phyloP scores from a whole-genome alignment of 495 filamentous ascomycete genomes.

The Tuber calosporum region DNA sequence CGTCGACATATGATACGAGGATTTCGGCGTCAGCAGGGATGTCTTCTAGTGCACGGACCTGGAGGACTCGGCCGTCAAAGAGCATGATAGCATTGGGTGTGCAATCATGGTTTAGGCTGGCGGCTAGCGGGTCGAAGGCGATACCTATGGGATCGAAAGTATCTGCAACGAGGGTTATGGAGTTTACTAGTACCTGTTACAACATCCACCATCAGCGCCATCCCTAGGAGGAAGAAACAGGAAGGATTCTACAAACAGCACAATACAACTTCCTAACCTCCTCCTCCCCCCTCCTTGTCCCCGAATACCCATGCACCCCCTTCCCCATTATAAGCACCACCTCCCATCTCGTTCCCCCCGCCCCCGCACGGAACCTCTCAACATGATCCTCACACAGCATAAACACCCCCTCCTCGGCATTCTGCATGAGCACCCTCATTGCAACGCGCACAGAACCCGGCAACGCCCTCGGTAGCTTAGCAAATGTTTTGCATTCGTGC shows the following conservation, averaged over 20 bases:
- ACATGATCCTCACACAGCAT: constrained; percentile 48
- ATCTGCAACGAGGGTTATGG: constrained; percentile 55
- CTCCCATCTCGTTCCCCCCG: constrained; percentile 44
- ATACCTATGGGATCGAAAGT: constrained; percentile 57
- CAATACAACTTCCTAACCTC: constrained; percentile 45
- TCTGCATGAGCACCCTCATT: constrained; percentile 50
- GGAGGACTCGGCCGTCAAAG: constrained; percentile 50
- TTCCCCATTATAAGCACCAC: constrained; percentile 51
- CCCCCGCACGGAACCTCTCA: constrained; percentile 43
- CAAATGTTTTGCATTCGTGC: constrained; percentile 53
- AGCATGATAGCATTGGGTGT: constrained; percentile 59
- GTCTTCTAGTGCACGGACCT: constrained; percentile 44
- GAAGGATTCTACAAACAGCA: constrained; percentile 42
- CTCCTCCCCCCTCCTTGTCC: constrained; percentile 45
- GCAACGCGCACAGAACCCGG: constrained; percentile 54
- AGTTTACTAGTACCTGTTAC: constrained; percentile 50
- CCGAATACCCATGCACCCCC: constrained; percentile 50
- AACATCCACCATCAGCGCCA: constrained; percentile 19
- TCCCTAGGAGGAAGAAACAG: constrained; percentile 3
- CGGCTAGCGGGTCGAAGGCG: constrained; percentile 53
- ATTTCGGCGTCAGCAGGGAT: constrained; percentile 54
- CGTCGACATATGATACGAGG: constrained; percentile 62
- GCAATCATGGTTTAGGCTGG: constrained; percentile 64
- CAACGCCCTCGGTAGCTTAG: constrained; percentile 48
- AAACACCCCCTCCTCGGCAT: constrained; percentile 39